phyloP scores from a whole-genome alignment of 768 basidiomycete genomes.

The Fomitopsis serialis region DNA sequence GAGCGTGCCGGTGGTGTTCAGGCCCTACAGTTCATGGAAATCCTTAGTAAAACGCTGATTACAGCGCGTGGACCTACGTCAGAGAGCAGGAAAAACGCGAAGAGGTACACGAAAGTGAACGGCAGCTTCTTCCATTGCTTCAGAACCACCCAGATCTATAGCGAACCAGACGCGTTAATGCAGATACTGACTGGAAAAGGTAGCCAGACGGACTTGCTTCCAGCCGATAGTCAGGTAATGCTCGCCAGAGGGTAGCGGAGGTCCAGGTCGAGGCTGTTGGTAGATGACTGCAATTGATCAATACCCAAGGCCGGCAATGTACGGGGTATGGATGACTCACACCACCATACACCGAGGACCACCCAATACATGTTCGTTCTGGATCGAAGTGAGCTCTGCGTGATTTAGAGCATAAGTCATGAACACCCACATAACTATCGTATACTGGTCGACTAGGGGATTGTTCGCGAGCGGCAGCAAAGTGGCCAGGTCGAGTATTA shows the following conservation, averaged over 20 bases:
- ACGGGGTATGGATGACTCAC: constrained; percentile 43
- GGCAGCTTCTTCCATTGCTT: constrained; percentile 77
- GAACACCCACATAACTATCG: constrained; percentile 53
- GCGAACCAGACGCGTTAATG: neutral
- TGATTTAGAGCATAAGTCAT: neutral
- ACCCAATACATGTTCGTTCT: constrained; percentile 79
- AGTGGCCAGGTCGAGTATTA: constrained; percentile 64
- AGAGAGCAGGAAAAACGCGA: constrained; percentile 73
- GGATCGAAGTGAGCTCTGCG: neutral
- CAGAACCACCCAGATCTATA: constrained; percentile 73
- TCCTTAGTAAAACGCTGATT: neutral
- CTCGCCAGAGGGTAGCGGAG: constrained; percentile 70
- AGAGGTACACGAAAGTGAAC: constrained; percentile 76
- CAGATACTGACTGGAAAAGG: neutral
- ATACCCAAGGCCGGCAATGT: neutral
- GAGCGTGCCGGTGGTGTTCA: constrained; percentile 76
- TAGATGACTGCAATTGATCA: constrained; percentile 53
- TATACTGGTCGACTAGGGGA: constrained; percentile 69
- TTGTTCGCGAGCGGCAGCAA: constrained; percentile 57
- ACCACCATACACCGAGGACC: constrained; percentile 82
- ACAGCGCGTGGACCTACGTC: constrained; percentile 42
- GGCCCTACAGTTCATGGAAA: constrained; percentile 41
- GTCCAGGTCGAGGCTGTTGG: constrained; percentile 81
- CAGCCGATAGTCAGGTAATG: constrained; percentile 78
- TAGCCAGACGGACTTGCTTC: constrained; percentile 55